Base-by-base conservation (phyloP, 257 asterid genomes). In the Nicotiana sylvestris region DNA sequence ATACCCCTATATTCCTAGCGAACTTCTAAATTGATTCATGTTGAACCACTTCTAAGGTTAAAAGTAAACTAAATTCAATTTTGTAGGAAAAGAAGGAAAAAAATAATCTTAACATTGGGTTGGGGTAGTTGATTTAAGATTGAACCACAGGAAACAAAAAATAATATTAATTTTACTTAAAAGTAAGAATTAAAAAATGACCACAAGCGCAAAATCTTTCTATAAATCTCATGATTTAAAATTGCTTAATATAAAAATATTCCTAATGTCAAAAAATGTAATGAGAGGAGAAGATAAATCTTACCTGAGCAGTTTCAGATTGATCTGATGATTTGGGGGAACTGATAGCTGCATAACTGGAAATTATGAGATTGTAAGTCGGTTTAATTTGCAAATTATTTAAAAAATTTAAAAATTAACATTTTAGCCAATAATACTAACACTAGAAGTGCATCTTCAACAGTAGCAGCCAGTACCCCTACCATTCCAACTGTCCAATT, bases 401-500 rank as follows among this genome's bases (percentile, higher is more conserved):
- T 57, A 37, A 29, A 21, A 70, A 29, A 62, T 51, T 8, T 10
- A 0, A 57, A 46, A 81, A 32, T 8, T 27, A 25, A 12, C 9
- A 10, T 77, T 49, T 27, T 58, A 80, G 64, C 57, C 12, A 67
- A 64, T 85, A 65, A 77, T 65, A 88, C 93, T 87, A 32, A 95
- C 99, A 84, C 85, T 35, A 95, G 87, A 65, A 95, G 92, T 66
- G 99, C 90, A 87, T 95, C 99, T 89, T 95, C 99, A 49, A 89
- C 90, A 4, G 96, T 92, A 81, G 91, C 96, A 81, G 98, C 92
- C 8, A 95, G 92, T 85, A 95, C 87, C 57, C 99, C 99, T 43
- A 94, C 92, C 98, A 93, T 94, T 81, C 99, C 99, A 76, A 95
- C 88, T 3, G 99, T 94, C 86, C 92, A 92, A 89, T 95, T 91